These are phyloP conservation scores for Datura wrightii DNA, from an alignment of 257 asterid species.

Conservation along the genomic window DNA sequence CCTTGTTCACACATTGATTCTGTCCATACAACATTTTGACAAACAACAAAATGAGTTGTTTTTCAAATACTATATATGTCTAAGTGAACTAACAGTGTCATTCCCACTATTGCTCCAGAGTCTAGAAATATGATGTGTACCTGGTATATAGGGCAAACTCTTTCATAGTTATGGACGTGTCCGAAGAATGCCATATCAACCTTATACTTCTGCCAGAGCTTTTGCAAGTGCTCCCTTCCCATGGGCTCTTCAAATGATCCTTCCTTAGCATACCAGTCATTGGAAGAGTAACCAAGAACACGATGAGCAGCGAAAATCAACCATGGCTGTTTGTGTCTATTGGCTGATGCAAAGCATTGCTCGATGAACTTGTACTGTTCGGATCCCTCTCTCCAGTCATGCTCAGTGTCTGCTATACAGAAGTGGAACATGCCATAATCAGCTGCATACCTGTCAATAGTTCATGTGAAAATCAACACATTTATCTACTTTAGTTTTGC, in stretches of 20 bases:
- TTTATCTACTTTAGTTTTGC: neutral
- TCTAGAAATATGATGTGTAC: neutral
- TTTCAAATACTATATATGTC: too few species aligned
- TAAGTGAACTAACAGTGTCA: too few species aligned
- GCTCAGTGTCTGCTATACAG: conserved; percentile 51
- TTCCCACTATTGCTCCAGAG: too few species aligned
- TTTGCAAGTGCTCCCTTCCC: conserved; percentile 26
- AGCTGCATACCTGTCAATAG: conserved; percentile 43
- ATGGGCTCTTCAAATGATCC: conserved; percentile 29
- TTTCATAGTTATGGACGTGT: conserved; percentile 28
- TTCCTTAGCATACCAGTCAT: conserved; percentile 34
- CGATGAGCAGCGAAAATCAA: conserved; percentile 38
- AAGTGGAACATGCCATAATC: conserved; percentile 55
- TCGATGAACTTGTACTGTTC: conserved; percentile 48
- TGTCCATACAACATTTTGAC: conserved; percentile 24
- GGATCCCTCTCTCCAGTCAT: conserved; percentile 55
- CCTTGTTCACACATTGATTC: conserved; percentile 63
- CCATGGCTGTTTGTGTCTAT: conserved; percentile 50
- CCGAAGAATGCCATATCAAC: conserved; percentile 26
- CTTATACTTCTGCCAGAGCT: conserved; percentile 24
- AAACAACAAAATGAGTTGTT: too few species aligned
- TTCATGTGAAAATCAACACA: neutral
- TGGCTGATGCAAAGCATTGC: conserved; percentile 47
- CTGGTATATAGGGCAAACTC: conserved; percentile 18
- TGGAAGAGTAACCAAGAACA: conserved; percentile 49